Evolutionary conservation across 139 green algal genomes (phyloP).

Genomic region (Chlorella sp.): DNA sequence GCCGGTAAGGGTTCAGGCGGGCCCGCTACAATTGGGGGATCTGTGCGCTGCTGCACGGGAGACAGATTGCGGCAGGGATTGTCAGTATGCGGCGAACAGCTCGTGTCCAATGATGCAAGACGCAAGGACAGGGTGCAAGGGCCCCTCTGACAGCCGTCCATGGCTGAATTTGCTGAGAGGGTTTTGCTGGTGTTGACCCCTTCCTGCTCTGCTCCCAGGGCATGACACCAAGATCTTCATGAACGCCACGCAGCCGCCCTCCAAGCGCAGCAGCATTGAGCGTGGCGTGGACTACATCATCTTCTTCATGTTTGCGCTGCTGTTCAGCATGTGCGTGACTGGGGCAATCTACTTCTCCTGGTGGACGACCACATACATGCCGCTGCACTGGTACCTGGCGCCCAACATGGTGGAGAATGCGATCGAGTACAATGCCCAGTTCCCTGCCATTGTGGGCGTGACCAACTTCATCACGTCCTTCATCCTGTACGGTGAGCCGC

Average conservation of each 20-base stretch:
- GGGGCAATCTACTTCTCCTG: constrained; percentile 38
- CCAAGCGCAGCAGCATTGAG: constrained; percentile 66
- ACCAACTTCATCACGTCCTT: constrained; percentile 69
- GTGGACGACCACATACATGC: constrained; percentile 29
- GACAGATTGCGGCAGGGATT: too few species aligned
- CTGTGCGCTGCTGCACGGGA: too few species aligned
- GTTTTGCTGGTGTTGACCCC: too few species aligned
- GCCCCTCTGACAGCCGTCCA: too few species aligned
- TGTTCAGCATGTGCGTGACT: constrained; percentile 61
- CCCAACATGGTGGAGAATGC: constrained; percentile 6
- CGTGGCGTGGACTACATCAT: constrained; percentile 65
- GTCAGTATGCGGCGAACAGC: too few species aligned
- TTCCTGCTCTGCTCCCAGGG: too few species aligned
- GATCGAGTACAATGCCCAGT: constrained; percentile 35
- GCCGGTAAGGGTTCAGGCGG: constrained; percentile 68
- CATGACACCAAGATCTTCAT: constrained; percentile 74
- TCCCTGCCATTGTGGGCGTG: constrained; percentile 29
- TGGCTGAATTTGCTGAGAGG: too few species aligned
- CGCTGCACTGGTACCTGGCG: constrained; percentile 54
- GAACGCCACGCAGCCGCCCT: constrained; percentile 59
- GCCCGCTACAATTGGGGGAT: too few species aligned
- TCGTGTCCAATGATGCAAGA: too few species aligned
- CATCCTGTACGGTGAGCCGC: constrained; percentile 59
- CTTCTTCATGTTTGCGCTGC: constrained; percentile 65
- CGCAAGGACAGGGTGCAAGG: too few species aligned